A percentile compares a stretch with the other conserved stretches of the same genome.
Evolutionary conservation across 768 basidiomycete genomes (phyloP).

Genomic region (Saitozyma podzolica): DNA sequence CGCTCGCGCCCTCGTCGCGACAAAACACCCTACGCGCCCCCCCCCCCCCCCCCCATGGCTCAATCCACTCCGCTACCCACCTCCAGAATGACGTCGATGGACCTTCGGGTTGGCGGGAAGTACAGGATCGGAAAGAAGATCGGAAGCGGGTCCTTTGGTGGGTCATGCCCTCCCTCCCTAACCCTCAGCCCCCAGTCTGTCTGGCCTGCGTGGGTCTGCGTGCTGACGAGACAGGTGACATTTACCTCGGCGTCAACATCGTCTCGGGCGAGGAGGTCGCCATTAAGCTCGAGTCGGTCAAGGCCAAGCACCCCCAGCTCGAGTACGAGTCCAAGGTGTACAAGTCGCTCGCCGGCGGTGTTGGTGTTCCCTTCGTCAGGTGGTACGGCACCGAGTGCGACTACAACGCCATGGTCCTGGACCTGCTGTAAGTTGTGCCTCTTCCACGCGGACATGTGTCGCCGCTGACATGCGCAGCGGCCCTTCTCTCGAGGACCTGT

Average conservation of each 20-base stretch:
- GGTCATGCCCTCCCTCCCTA: too few species aligned
- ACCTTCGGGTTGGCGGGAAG: constrained; percentile 56
- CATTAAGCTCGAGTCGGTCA: constrained; percentile 99
- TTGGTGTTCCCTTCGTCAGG: constrained; percentile 87
- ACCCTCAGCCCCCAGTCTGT: too few species aligned
- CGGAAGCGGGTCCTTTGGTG: constrained; percentile 96
- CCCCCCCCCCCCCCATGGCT: background rate
- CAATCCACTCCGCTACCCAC: background rate
- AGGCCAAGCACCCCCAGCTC: constrained; percentile 99
- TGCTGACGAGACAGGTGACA: constrained; percentile 68
- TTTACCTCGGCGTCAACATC: constrained; percentile 99
- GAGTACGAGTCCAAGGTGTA: constrained; percentile 89
- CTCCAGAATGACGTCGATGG: constrained; percentile 45
- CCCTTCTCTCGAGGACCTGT: constrained; percentile 56
- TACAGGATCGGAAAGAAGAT: constrained; percentile 99
- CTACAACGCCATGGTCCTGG: constrained; percentile 99
- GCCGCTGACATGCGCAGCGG: constrained; percentile 25
- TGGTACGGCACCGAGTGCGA: constrained; percentile 94
- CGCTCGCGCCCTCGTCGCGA: background rate
- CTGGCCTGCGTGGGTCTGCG: background rate
- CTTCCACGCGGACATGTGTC: too few species aligned
- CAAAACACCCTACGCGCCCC: background rate
- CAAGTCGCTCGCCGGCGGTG: constrained; percentile 83
- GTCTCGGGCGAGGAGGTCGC: constrained; percentile 99
- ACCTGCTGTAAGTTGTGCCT: constrained; percentile 64